Evolutionary conservation across 2,329 filamentous ascomycete genomes (phyloP), one percentile per base, ranked within the genome.

Genomic region (Nemania diffusa): DNA sequence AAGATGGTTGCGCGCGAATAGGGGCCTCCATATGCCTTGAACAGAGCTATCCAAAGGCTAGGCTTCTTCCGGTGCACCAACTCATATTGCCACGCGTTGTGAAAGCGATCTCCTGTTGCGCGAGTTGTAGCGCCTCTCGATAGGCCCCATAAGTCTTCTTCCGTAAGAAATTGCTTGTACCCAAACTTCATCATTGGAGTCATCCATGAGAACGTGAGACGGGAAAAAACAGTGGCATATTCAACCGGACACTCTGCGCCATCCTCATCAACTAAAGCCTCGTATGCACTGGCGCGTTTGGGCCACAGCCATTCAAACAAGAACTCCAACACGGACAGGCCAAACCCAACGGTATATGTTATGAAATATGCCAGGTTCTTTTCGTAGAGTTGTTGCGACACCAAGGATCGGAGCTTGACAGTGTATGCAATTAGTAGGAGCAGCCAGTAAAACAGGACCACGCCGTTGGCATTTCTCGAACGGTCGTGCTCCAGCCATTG

Each of bases 171-270:
- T 66, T 94, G 89, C 76, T 91, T 92, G 83, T 99, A 98, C 0
- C 96, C 96, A 76, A 91, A 91, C 77, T 90, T 94, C 96, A 99
- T 99, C 87, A 99, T 83, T 0, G 96, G 94, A 0, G 96, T 98
- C 95, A 99, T 97, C 96, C 96, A 99, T 62, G 92, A 91, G 79
- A 99, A 99, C 0, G 95, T 97, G 52, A 99, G 85, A 57, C 92
- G 89, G 3, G 95, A 97, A 81, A 99, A 99, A 59, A 98, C 85
- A 67, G 95, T 94, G 13, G 96, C 94, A 78, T 97, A 97, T 80
- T 98, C 94, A 69, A 92, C 90, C 0, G 92, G 92, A 63, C 88
- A 90, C 73, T 90, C 87, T 46, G 86, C 78, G 9, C 78, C 78
- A 11, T 78, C 87, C 63, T 88, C 86, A 40, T 88, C 87, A 20